These are phyloP conservation scores for Colletotrichum melonis DNA, from an alignment of 2,329 filamentous ascomycete genomes.

Conservation along the genomic window DNA sequence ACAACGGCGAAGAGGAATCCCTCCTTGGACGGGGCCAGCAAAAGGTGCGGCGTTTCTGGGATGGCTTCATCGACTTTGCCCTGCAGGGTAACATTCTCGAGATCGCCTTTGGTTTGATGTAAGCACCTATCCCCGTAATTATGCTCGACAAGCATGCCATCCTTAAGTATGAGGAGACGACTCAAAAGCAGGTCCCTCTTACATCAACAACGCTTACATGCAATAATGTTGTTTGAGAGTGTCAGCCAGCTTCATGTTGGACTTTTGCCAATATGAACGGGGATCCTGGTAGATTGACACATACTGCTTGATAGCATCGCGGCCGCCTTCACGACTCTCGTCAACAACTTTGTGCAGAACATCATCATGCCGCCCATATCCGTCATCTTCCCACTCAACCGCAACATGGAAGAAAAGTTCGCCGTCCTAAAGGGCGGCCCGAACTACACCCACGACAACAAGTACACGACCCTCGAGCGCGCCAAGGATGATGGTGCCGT, in stretches of 20 bases:
- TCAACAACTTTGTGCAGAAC: conserved; percentile 78
- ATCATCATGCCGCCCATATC: conserved; percentile 77
- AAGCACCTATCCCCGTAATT: conserved; percentile 41
- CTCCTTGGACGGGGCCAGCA: conserved; percentile 60
- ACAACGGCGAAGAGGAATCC: conserved; percentile 49
- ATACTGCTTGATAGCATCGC: conserved; percentile 64
- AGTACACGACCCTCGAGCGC: conserved; percentile 78
- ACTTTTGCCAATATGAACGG: not conserved
- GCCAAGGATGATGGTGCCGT: conserved; percentile 78
- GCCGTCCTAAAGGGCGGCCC: conserved; percentile 71
- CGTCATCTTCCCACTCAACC: conserved; percentile 74
- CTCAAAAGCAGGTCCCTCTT: not conserved
- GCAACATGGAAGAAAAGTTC: conserved; percentile 81
- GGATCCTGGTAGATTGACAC: not conserved
- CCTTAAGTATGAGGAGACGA: not conserved
- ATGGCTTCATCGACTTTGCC: conserved; percentile 78
- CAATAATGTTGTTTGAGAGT: not conserved
- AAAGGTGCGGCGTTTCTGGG: conserved; percentile 63
- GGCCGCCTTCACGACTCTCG: conserved; percentile 76
- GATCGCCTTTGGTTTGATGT: conserved; percentile 82
- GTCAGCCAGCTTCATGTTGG: not conserved
- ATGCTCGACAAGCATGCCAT: too few relatives aligned
- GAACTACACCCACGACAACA: conserved; percentile 59
- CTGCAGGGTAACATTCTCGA: conserved; percentile 81
- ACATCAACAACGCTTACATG: not conserved